phyloP scores from a whole-genome alignment of 305 asterid genomes.

The Fraxinus angustifolia region DNA sequence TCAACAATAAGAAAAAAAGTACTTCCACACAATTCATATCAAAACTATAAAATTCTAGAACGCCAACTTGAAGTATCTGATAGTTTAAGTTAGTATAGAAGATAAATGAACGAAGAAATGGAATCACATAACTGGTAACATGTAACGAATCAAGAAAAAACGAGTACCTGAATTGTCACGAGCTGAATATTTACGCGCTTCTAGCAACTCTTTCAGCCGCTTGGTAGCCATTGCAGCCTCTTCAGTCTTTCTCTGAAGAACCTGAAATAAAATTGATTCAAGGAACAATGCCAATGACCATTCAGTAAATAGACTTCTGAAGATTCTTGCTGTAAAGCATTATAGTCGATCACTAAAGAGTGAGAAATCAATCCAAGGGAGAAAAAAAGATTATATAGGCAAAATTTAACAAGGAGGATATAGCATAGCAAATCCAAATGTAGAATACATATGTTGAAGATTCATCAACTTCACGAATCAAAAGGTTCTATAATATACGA shows the following conservation, averaged over 20 bases:
- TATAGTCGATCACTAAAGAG: neutral
- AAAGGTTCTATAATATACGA: neutral
- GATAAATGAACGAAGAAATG: neutral
- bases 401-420: neutral
- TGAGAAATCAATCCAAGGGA: neutral
- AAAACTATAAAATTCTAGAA: neutral
- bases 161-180: slow-evolving; percentile 82
- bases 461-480: neutral
- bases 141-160: slow-evolving; percentile 12
- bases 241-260: slow-evolving; percentile 98
- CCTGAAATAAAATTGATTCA: slow-evolving; percentile 49
- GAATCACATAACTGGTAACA: neutral
- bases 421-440: neutral
- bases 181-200: slow-evolving; percentile 85
- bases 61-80: neutral
- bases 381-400: neutral
- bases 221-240: slow-evolving; percentile 99
- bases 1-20: slow-evolving; percentile 2
- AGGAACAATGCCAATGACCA: neutral
- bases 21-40: neutral
- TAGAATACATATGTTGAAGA: neutral
- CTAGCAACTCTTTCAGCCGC: slow-evolving; percentile 95
- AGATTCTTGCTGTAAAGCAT: neutral
- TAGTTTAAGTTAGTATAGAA: neutral
- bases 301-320: neutral